Conservation (phyloP, 2,329 filamentous ascomycete genomes). For the Ophiosphaerella herpotricha region DNA sequence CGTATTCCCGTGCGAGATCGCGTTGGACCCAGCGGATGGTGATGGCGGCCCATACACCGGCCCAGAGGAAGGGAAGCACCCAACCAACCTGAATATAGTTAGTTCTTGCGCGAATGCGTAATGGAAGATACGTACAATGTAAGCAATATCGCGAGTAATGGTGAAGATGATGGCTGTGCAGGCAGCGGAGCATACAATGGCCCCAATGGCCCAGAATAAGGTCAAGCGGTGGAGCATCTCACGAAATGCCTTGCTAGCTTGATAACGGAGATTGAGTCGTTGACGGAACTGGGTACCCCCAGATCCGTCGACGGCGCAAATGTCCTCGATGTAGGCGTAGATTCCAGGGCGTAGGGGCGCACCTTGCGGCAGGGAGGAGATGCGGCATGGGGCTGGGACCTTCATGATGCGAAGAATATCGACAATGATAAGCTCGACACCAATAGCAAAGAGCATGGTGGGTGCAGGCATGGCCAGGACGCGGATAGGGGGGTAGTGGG, state of each 20-base stretch:
- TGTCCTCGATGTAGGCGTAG: slow-evolving; percentile 60
- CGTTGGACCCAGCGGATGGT: slow-evolving; percentile 53
- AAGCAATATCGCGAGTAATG: slow-evolving; percentile 53
- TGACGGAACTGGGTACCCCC: slow-evolving; percentile 59
- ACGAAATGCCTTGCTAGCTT: slow-evolving; percentile 58
- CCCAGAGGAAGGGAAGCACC: slow-evolving; percentile 57
- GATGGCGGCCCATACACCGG: slow-evolving; percentile 51
- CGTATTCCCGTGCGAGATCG: slow-evolving; percentile 41
- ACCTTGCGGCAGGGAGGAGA: slow-evolving; percentile 58
- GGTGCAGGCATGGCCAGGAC: slow-evolving; percentile 59
- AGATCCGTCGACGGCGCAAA: slow-evolving; percentile 58
- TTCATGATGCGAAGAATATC: slow-evolving; percentile 54
- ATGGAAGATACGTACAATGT: slow-evolving; percentile 46
- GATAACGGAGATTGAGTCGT: slow-evolving; percentile 57
- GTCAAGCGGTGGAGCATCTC: slow-evolving; percentile 58
- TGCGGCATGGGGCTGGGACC: slow-evolving; percentile 54
- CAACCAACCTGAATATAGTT: slow-evolving; percentile 48
- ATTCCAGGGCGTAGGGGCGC: slow-evolving; percentile 58
- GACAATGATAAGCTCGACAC: slow-evolving; percentile 56
- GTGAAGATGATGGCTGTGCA: slow-evolving; percentile 55
- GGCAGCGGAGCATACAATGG: slow-evolving; percentile 46
- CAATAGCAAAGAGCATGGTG: slow-evolving; percentile 59
- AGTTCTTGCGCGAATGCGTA: not conserved
- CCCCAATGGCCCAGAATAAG: slow-evolving; percentile 58
- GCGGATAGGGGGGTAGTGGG: slow-evolving; percentile 55